Evolutionary conservation across 768 basidiomycete species (phyloP).

Genomic region (Pleurotus platypus): DNA sequence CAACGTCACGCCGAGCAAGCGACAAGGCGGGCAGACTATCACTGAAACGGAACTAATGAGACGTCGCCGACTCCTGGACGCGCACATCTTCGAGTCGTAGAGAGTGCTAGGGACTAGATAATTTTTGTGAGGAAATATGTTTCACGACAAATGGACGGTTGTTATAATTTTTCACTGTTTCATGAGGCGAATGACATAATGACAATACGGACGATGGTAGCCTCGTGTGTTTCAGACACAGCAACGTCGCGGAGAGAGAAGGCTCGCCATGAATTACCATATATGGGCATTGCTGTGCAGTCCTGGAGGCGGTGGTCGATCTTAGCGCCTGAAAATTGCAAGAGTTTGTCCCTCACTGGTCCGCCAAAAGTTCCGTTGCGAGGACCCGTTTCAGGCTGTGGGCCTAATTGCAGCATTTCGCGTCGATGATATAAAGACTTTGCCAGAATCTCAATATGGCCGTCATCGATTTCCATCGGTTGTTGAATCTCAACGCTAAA

Average conservation of each 20-base stretch:
- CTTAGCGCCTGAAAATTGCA: neutral
- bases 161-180: slow-evolving; percentile 5
- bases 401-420: neutral
- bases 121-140: slow-evolving; percentile 12
- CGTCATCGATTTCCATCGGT: neutral
- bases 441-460: neutral
- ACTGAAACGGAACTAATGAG: slow-evolving; percentile 78
- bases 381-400: slow-evolving; percentile 2
- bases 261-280: neutral
- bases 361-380: slow-evolving; percentile 6
- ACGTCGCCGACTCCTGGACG: slow-evolving; percentile 72
- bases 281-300: slow-evolving; percentile 1
- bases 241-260: slow-evolving; percentile 4
- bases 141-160: neutral
- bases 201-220: neutral
- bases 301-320: neutral
- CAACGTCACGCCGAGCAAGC: slow-evolving; percentile 21
- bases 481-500: slow-evolving; percentile 10
- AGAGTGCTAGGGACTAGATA: neutral
- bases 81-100: slow-evolving; percentile 55
- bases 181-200: slow-evolving; percentile 2
- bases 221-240: slow-evolving; percentile 8
- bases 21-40: slow-evolving; percentile 63
- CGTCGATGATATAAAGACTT: neutral
- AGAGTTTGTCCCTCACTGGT: neutral